Evolutionary conservation across 1,284 basidiomycete species (phyloP).

Genomic region (Malassezia dermatis): DNA sequence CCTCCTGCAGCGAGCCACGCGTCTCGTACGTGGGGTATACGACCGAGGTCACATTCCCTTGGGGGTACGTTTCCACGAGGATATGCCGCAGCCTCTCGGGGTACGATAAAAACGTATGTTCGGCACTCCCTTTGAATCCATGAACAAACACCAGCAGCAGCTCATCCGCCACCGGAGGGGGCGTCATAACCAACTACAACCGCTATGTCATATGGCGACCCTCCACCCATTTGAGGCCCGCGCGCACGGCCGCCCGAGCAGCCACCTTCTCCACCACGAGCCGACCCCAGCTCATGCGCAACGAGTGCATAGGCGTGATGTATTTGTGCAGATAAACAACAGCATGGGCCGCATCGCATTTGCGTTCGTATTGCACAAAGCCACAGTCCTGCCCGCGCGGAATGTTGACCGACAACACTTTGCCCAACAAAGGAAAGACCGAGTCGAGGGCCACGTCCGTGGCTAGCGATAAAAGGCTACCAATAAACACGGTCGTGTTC

Average conservation of each 20-base stretch:
- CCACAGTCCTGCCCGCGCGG: slow-evolving; percentile 89
- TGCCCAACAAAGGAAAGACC: slow-evolving; percentile 43
- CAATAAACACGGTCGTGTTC: slow-evolving; percentile 47
- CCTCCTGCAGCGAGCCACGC: slow-evolving; percentile 36
- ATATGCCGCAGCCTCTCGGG: slow-evolving; percentile 67
- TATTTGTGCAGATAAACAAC: neutral
- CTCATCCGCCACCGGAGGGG: neutral
- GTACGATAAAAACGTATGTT: slow-evolving; percentile 65
- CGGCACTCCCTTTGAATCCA: slow-evolving; percentile 59
- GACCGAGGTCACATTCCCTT: slow-evolving; percentile 59
- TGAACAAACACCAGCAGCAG: slow-evolving; percentile 15
- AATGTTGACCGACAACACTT: slow-evolving; percentile 62
- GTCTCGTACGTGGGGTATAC: slow-evolving; percentile 86
- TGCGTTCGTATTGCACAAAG: slow-evolving; percentile 84
- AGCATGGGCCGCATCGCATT: slow-evolving; percentile 78
- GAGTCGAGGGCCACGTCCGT: slow-evolving; percentile 39
- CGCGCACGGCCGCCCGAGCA: slow-evolving; percentile 31
- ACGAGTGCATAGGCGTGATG: slow-evolving; percentile 88
- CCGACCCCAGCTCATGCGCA: slow-evolving; percentile 82
- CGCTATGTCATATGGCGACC: neutral
- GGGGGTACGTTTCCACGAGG: slow-evolving; percentile 52
- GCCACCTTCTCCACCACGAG: slow-evolving; percentile 46
- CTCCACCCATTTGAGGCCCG: slow-evolving; percentile 18
- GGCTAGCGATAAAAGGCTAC: slow-evolving; percentile 40
- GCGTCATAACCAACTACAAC: neutral